phyloP scores from a whole-genome alignment of 352 stramenopile species.

The Phytophthora vignae region DNA sequence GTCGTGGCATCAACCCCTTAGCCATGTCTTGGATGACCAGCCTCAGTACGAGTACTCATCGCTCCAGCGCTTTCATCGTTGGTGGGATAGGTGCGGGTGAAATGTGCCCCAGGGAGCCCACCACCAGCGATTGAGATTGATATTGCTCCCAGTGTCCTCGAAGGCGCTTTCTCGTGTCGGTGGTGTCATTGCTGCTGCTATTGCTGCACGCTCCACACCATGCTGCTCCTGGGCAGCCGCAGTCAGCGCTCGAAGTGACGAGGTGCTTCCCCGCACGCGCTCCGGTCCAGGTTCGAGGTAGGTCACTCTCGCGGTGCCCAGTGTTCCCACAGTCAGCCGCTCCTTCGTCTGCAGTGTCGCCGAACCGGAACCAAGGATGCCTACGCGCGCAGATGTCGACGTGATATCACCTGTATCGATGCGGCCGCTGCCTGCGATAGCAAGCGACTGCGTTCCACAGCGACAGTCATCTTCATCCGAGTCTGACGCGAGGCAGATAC shows the following conservation, averaged over 20 bases:
- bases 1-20: background rate
- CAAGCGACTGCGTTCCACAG: constrained; percentile 29
- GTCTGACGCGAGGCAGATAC: constrained; percentile 14
- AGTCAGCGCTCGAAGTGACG: constrained; percentile 24
- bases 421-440: constrained; percentile 22
- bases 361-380: constrained; percentile 24
- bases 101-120: constrained; percentile 16
- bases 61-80: constrained; percentile 11
- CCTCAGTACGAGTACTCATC: constrained; percentile 5
- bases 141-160: background rate
- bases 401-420: constrained; percentile 31
- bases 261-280: constrained; percentile 14
- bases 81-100: background rate
- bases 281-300: constrained; percentile 24
- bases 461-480: constrained; percentile 16
- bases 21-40: background rate
- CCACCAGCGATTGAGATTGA: constrained; percentile 23
- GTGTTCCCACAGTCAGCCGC: constrained; percentile 16
- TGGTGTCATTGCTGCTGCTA: constrained; percentile 2
- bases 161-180: constrained; percentile 32
- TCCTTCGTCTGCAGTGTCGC: constrained; percentile 21
- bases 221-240: constrained; percentile 10
- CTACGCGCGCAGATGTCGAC: constrained; percentile 17
- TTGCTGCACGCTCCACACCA: constrained; percentile 6
- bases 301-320: constrained; percentile 23